Conservation (phyloP, 495 filamentous ascomycete species). For the Ascodesmis nigricans region DNA sequence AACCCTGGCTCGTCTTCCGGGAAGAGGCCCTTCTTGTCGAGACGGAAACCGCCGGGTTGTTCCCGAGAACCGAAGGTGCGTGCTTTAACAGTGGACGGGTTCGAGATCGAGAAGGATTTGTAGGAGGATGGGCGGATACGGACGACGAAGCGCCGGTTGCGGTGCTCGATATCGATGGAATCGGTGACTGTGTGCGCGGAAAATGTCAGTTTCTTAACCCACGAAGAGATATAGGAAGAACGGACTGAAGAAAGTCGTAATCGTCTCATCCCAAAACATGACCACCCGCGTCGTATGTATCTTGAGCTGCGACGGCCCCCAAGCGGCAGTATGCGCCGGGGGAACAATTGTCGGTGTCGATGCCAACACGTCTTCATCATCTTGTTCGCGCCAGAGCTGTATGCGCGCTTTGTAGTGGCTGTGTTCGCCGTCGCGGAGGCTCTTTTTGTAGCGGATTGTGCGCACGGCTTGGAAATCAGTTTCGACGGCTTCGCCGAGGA, state of each 20-base stretch:
- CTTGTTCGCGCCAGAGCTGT: conserved; percentile 15
- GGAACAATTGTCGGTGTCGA: neutral
- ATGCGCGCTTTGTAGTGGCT: conserved; percentile 13
- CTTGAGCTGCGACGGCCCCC: conserved; percentile 6
- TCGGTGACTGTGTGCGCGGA: conserved; percentile 10
- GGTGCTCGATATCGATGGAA: conserved; percentile 14
- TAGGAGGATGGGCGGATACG: conserved; percentile 10
- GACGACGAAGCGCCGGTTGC: conserved; percentile 1
- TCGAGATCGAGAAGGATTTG: conserved; percentile 5
- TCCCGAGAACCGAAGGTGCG: conserved; percentile 7
- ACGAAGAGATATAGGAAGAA: neutral
- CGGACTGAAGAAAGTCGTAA: conserved; percentile 5
- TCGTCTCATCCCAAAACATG: conserved; percentile 10
- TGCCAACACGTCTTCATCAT: neutral
- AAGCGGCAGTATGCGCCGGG: neutral
- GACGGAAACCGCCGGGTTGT: conserved; percentile 9
- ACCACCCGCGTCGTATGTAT: conserved; percentile 11
- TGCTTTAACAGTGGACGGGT: conserved; percentile 9
- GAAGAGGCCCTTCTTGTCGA: conserved; percentile 11
- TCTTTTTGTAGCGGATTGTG: conserved; percentile 10
- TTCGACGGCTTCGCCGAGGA: conserved; percentile 16
- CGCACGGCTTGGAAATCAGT: conserved; percentile 11
- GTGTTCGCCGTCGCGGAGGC: conserved; percentile 7
- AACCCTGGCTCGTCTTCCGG: conserved; percentile 12
- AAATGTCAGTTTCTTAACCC: neutral